Percentiles rank a stretch among this genome's conserved stretches.
Conservation (phyloP, 345 rosid species). For the Hypericum androsaemum region DNA sequence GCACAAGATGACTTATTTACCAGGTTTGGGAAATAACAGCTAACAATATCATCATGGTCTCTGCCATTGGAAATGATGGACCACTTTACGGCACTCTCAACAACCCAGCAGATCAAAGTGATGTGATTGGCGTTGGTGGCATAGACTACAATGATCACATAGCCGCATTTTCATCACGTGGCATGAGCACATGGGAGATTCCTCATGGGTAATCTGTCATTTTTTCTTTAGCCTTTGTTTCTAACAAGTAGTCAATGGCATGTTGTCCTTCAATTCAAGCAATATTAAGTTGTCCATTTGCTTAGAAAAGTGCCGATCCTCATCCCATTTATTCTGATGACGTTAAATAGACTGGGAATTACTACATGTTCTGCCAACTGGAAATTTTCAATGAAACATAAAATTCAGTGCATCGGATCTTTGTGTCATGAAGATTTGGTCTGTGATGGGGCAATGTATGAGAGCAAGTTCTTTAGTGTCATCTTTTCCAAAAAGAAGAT, state of each 20-base stretch:
- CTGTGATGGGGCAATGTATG: too few species aligned
- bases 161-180: conserved; percentile 97
- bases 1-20: conserved; percentile 13
- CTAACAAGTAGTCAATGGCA: not conserved
- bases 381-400: too few species aligned
- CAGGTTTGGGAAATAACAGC: conserved; percentile 99
- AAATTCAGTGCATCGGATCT: too few species aligned
- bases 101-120: conserved; percentile 99
- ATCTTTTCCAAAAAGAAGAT: too few species aligned
- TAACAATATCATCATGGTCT: conserved; percentile 92
- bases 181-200: conserved; percentile 99
- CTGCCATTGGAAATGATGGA: conserved; percentile 99
- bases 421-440: too few species aligned
- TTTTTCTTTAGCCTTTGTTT: not conserved
- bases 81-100: conserved; percentile 94
- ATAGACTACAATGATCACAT: conserved; percentile 94
- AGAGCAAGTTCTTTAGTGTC: too few species aligned
- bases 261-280: too few species aligned
- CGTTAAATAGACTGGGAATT: too few species aligned
- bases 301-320: too few species aligned
- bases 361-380: too few species aligned
- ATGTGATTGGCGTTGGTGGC: conserved; percentile 98
- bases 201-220: conserved; percentile 76
- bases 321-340: too few species aligned
- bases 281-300: too few species aligned